Conservation (phyloP, 1,284 basidiomycete genomes). For the Sporisorium sorghi region DNA sequence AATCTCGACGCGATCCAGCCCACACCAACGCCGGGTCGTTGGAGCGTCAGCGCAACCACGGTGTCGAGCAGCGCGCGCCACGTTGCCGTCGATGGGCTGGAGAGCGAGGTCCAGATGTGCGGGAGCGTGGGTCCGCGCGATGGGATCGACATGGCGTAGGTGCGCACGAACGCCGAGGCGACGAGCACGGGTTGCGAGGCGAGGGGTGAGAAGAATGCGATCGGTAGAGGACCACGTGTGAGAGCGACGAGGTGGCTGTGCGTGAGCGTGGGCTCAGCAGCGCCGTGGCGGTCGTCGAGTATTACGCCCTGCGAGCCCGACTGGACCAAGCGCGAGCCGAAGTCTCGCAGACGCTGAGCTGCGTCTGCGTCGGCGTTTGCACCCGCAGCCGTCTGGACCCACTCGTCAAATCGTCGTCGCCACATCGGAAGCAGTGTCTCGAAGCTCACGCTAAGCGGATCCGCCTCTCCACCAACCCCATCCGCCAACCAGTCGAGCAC, state of each 20-base stretch:
- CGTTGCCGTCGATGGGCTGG: background rate
- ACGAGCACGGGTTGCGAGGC: slow-evolving; percentile 2
- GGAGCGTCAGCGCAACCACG: background rate
- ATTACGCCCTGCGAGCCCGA: slow-evolving; percentile 7
- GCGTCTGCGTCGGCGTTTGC: slow-evolving; percentile 3
- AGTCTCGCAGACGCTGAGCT: slow-evolving; percentile 4
- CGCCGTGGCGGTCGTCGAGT: too few species aligned
- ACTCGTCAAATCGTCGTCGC: slow-evolving; percentile 6
- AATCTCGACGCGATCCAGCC: slow-evolving; percentile 13
- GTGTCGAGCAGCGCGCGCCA: slow-evolving; percentile 27
- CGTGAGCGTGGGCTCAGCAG: background rate
- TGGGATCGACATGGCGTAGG: slow-evolving; percentile 14
- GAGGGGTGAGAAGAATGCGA: slow-evolving; percentile 31
- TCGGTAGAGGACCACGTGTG: slow-evolving; percentile 4
- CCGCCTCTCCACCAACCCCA: background rate
- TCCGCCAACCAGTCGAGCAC: slow-evolving; percentile 19
- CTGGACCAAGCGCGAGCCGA: slow-evolving; percentile 3
- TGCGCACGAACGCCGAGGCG: slow-evolving; percentile 7
- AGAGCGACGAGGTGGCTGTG: slow-evolving; percentile 7
- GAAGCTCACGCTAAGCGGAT: background rate
- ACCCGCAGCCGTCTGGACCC: background rate
- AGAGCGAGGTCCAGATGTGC: slow-evolving; percentile 37
- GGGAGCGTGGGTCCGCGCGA: slow-evolving; percentile 4
- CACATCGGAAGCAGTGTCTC: slow-evolving; percentile 3
- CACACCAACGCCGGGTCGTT: slow-evolving; percentile 25